Conservation (phyloP, 768 basidiomycete species). For the Termitomyces sp. region DNA sequence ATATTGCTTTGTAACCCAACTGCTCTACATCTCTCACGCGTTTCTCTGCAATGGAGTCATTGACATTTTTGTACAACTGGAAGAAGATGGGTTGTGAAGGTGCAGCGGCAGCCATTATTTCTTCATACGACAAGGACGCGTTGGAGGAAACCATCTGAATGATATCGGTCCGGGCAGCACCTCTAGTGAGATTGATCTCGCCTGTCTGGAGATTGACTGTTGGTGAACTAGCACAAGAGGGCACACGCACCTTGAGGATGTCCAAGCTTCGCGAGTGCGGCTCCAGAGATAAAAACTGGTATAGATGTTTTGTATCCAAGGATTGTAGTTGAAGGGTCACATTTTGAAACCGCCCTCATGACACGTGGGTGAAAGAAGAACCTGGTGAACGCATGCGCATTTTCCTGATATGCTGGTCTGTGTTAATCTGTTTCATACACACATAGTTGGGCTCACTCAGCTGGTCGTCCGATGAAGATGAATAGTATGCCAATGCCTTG, state of each 20-base stretch:
- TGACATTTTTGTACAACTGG: constrained; percentile 81
- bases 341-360: constrained; percentile 59
- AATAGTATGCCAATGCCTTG: constrained; percentile 81
- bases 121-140: constrained; percentile 61
- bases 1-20: constrained; percentile 83
- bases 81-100: constrained; percentile 69
- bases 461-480: constrained; percentile 84
- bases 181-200: constrained; percentile 78
- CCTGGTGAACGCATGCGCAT: constrained; percentile 74
- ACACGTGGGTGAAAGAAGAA: constrained; percentile 88
- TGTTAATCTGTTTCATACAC: constrained; percentile 12
- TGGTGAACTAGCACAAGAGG: not conserved
- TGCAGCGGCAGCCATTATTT: constrained; percentile 54
- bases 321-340: constrained; percentile 69
- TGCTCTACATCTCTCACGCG: constrained; percentile 68
- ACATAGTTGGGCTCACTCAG: constrained; percentile 47
- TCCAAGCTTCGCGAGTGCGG: constrained; percentile 81
- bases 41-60: constrained; percentile 61
- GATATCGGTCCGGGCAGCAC: constrained; percentile 59
- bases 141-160: constrained; percentile 87
- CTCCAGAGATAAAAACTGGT: constrained; percentile 81
- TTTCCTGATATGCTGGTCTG: constrained; percentile 55
- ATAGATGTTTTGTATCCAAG: constrained; percentile 69
- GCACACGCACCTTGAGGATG: constrained; percentile 62
- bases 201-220: constrained; percentile 35